A percentile compares a stretch with the other conserved stretches of the same genome.
These are phyloP conservation scores for Fusarium cyanostomum DNA, from an alignment of 2,329 filamentous ascomycete genomes.

Conservation along the genomic window DNA sequence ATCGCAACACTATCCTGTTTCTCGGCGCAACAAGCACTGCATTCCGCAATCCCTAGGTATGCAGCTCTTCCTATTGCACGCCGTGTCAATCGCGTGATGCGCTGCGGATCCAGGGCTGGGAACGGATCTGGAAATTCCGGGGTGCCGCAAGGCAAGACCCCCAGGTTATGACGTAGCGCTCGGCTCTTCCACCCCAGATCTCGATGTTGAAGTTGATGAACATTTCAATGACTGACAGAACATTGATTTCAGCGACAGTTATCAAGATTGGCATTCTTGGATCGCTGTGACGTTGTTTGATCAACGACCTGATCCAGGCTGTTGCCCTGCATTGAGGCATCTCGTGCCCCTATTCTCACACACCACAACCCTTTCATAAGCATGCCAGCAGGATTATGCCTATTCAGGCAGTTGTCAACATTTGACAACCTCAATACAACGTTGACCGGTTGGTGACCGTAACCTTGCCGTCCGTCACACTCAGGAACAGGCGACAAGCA, in stretches of 20 bases:
- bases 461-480: neutral
- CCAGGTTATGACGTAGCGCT: slow-evolving; percentile 39
- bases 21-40: neutral
- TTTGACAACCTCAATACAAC: neutral
- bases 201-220: slow-evolving; percentile 27
- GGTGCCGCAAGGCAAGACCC: slow-evolving; percentile 22
- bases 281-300: slow-evolving; percentile 30
- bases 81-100: slow-evolving; percentile 18
- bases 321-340: slow-evolving; percentile 6
- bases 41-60: neutral
- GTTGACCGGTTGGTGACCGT: slow-evolving; percentile 4
- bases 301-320: slow-evolving; percentile 15
- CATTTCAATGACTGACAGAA: slow-evolving; percentile 1
- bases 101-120: slow-evolving; percentile 1
- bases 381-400: neutral
- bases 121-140: slow-evolving; percentile 27
- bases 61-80: neutral
- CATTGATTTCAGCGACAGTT: slow-evolving; percentile 17
- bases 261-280: slow-evolving; percentile 25
- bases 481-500: neutral
- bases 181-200: slow-evolving; percentile 25
- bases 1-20: neutral
- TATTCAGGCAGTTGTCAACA: neutral
- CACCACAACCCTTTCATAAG: slow-evolving; percentile 6
- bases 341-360: slow-evolving; percentile 22